These are phyloP conservation scores for Diaporthe sp. DNA, from an alignment of 2,329 filamentous ascomycete genomes.

Conservation along the genomic window DNA sequence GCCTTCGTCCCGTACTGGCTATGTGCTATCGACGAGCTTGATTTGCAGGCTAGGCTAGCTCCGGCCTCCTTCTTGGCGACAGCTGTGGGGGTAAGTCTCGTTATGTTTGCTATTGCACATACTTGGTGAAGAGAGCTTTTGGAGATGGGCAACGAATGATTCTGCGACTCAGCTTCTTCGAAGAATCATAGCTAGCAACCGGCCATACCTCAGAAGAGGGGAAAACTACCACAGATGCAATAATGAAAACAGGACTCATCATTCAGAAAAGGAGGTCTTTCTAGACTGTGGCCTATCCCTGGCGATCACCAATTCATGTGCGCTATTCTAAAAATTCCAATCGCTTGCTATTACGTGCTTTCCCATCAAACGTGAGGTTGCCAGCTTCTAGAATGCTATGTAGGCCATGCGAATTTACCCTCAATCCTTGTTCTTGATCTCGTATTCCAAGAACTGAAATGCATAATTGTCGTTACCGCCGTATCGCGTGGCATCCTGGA, in stretches of 20 bases:
- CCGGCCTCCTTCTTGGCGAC: background rate
- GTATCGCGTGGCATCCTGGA: conserved; percentile 42
- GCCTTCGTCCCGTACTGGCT: background rate
- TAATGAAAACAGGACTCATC: background rate
- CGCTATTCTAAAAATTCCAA: background rate
- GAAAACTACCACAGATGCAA: background rate
- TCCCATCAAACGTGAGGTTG: background rate
- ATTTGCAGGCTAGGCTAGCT: background rate
- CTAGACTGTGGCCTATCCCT: background rate
- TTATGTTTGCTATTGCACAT: background rate
- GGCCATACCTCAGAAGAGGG: too few relatives aligned
- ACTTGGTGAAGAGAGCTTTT: background rate
- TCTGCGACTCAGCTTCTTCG: too few relatives aligned
- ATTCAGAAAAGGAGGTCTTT: background rate
- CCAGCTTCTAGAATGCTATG: background rate
- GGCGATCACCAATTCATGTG: background rate
- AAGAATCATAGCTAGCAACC: too few relatives aligned
- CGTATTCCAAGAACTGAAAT: conserved; percentile 43
- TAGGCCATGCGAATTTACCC: background rate
- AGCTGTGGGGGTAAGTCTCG: background rate
- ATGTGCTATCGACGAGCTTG: background rate
- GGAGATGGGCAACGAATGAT: too few relatives aligned
- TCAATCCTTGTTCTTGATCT: background rate
- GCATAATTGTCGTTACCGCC: conserved; percentile 43
- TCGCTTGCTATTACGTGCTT: background rate